Percentiles rank a stretch among this genome's conserved stretches.
phyloP scores from a whole-genome alignment of 1,139 yeast species.

The Blastobotrys persicus region DNA sequence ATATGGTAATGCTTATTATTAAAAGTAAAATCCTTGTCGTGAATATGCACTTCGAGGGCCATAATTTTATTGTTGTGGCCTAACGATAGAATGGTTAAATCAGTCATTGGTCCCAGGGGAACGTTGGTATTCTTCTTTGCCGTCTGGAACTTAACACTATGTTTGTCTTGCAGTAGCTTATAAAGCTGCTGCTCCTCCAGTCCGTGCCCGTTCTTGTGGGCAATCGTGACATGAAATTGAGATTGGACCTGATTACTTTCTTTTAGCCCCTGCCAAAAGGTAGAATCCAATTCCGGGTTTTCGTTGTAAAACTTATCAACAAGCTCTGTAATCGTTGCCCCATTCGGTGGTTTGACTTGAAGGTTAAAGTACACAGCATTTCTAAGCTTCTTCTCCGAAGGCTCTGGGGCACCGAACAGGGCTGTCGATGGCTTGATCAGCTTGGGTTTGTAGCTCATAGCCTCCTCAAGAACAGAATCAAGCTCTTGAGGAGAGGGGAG shows the following conservation, averaged over 20 bases:
- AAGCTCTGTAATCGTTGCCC: slow-evolving; percentile 18
- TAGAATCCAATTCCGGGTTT: slow-evolving; percentile 21
- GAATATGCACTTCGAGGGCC: slow-evolving; percentile 53
- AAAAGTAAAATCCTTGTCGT: slow-evolving; percentile 34
- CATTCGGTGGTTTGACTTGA: slow-evolving; percentile 1
- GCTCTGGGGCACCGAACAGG: not conserved
- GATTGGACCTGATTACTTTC: slow-evolving; percentile 46
- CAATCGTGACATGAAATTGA: slow-evolving; percentile 75
- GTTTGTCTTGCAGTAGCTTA: slow-evolving; percentile 31
- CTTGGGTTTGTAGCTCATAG: slow-evolving; percentile 32
- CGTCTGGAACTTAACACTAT: slow-evolving; percentile 11
- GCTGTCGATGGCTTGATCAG: slow-evolving; percentile 19
- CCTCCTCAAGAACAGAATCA: slow-evolving; percentile 29
- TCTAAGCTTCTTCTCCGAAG: slow-evolving; percentile 6
- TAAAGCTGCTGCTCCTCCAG: slow-evolving; percentile 34
- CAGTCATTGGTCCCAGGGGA: slow-evolving; percentile 9
- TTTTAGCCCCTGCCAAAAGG: slow-evolving; percentile 37
- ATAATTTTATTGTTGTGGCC: slow-evolving; percentile 33
- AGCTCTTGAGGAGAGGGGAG: slow-evolving; percentile 40
- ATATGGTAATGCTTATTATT: slow-evolving; percentile 59
- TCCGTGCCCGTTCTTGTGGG: slow-evolving; percentile 45
- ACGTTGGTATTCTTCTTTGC: slow-evolving; percentile 6
- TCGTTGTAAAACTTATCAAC: slow-evolving; percentile 23
- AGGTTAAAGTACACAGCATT: slow-evolving; percentile 23
- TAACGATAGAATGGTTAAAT: slow-evolving; percentile 17